Evolutionary conservation across 2,329 filamentous ascomycete genomes (phyloP).

Genomic region (Cladosporium colombiae): DNA sequence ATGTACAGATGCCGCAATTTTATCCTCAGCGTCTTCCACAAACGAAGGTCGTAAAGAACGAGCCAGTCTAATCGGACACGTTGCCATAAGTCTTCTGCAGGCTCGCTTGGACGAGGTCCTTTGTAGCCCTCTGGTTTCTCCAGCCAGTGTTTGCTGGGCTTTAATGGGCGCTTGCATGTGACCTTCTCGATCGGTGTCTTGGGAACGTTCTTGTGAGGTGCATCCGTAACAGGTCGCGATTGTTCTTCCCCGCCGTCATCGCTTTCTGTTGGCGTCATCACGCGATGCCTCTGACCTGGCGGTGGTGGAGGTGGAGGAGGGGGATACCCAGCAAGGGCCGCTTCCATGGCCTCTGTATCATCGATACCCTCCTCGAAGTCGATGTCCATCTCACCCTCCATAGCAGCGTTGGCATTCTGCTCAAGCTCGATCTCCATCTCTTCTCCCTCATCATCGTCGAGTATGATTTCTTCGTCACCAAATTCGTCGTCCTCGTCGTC

Average conservation of each 20-base stretch:
- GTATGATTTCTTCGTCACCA: slow-evolving; percentile 24
- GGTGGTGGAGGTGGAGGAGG: slow-evolving; percentile 63
- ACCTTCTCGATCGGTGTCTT: slow-evolving; percentile 67
- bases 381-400: slow-evolving; percentile 52
- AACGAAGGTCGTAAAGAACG: slow-evolving; percentile 86
- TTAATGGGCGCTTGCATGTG: slow-evolving; percentile 51
- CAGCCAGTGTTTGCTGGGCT: slow-evolving; percentile 80
- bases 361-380: slow-evolving; percentile 56
- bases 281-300: slow-evolving; percentile 30
- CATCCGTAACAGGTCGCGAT: slow-evolving; percentile 39
- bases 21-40: slow-evolving; percentile 95
- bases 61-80: slow-evolving; percentile 91
- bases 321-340: slow-evolving; percentile 74
- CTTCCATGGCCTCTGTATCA: slow-evolving; percentile 73
- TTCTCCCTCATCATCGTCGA: slow-evolving; percentile 23
- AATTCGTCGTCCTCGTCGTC: slow-evolving; percentile 39
- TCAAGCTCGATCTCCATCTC: slow-evolving; percentile 51
- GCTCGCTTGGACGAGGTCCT: slow-evolving; percentile 53
- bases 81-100: slow-evolving; percentile 82
- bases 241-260: slow-evolving; percentile 54
- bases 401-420: slow-evolving; percentile 30
- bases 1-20: slow-evolving; percentile 93
- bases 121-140: slow-evolving; percentile 71
- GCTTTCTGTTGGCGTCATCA: slow-evolving; percentile 35
- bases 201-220: slow-evolving; percentile 63